Evolutionary conservation across 768 basidiomycete genomes (phyloP), one percentile per base, ranked within the genome.

Genomic region (Amanita pseudoporphyria): DNA sequence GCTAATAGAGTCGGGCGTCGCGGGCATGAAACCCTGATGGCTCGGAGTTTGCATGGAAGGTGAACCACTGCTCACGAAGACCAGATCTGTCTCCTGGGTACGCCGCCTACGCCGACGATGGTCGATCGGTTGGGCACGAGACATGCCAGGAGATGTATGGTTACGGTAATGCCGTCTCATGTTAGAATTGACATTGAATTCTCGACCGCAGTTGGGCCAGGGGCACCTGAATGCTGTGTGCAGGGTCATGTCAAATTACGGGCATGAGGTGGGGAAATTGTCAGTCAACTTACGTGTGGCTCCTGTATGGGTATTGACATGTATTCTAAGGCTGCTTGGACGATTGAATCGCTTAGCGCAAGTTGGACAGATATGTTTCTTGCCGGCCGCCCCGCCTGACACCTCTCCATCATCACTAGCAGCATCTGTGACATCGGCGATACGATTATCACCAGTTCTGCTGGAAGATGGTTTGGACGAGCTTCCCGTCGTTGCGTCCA

Each of bases 181-280:
- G 62, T 89, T 90, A 0, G 84, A 86, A 60, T 87, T 86, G 41
- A 87, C 87, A 54, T 87, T 88, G 66, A 89, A 89, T 52, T 82
- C 77, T 30, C 84, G 74, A 33, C 81, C 82, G 60, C 86, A 88
- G 37, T 79, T 75, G 5, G 81, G 82, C 71, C 71, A 84, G 3
- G 84, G 82, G 56, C 87, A 89, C 36, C 76, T 71, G 66, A 84
- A 87, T 16, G 85, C 87, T 84, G 60, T 37, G n/a, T 53, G 33
- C 19, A 26, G 47, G 31, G 26, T 42, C 4, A 16, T 18, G 14
- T 32, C 9, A 28, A 24, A 16, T 9, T 22, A 26, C 26, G 14
- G n/a, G 19, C 22, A 35, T 36, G 26, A 38, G 9, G 18, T 46
- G 45, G 13, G 12, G 9, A 35, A 9, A 44, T 18, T 41, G 36